Evolutionary conservation across 345 rosid genomes (phyloP), one percentile per base, ranked within the genome.

Genomic region (Eucalyptus melliodora): DNA sequence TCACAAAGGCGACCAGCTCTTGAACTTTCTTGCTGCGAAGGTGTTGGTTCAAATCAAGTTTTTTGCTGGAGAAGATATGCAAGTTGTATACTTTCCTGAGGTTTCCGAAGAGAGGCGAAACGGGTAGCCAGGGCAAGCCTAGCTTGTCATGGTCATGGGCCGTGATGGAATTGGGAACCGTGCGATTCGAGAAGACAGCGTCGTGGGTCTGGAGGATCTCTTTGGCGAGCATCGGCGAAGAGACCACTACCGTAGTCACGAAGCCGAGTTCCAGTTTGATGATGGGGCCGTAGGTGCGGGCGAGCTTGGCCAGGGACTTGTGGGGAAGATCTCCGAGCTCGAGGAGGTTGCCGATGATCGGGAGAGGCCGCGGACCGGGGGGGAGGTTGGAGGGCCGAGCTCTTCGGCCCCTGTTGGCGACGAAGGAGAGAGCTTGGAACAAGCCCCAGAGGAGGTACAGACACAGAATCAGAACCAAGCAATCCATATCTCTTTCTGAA

Each of bases 191-290:
- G 86, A 93, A 90, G 45, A 86, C 53, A 37, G 69, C 90, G 49
- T 93, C 94, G 31, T 93, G 93, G 60, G 88, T 93, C 83, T 92
- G 91, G 44, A 94, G 93, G 87, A 92, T 88, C 83, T 95, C 91
- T 89, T 90, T 91, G 69, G 95, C 96, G 56, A 92, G 49, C 14
- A 30, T 86, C 11, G 92, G 81, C 13, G 94, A 94, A 16, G 93
- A 90, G 45, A 92, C 11, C 31, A 94, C 93, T 8, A 95, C 59
- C 3, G 92, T 91, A 27, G 92, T 91, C 27, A 88, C 21, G 27
- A 59, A 40, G 37, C 96, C 94, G 6, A 94, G 92, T 87, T 91
- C 86, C 50, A 93, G 53, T 30, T 62, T 90, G 93, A 91, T 92
- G n/a, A 95, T 83, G 24, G 92, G 91, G 37, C 94, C 93, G 34